Evolutionary conservation across 768 basidiomycete species (phyloP).

Genomic region (Trametes coccinea): DNA sequence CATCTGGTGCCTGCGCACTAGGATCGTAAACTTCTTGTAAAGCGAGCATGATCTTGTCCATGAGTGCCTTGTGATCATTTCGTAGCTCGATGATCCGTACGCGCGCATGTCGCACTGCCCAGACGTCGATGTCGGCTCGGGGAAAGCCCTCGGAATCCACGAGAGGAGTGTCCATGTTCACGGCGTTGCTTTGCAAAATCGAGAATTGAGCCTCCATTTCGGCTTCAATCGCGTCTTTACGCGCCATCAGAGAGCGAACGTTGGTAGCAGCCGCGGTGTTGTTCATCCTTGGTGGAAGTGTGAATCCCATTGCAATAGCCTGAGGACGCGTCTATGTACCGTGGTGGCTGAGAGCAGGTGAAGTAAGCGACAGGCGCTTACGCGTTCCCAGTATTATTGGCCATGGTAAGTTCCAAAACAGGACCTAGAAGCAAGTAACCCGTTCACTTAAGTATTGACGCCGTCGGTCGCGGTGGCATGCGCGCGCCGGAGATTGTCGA

Average conservation of each 20-base stretch:
- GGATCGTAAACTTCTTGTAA: conserved; percentile 71
- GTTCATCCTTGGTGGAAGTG: conserved; percentile 44
- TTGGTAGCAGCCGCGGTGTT: conserved; percentile 47
- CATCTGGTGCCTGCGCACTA: conserved; percentile 25
- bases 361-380: background rate
- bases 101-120: conserved; percentile 72
- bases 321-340: background rate
- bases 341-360: conserved; percentile 1
- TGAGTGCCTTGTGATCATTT: conserved; percentile 72
- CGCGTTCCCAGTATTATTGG: background rate
- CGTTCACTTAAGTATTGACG: background rate
- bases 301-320: conserved; percentile 44
- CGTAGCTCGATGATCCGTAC: conserved; percentile 76
- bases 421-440: no score
- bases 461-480: background rate
- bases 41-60: conserved; percentile 64
- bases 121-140: conserved; percentile 82
- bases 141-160: conserved; percentile 91
- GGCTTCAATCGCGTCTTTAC: conserved; percentile 71
- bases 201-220: conserved; percentile 64
- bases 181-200: conserved; percentile 63
- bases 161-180: conserved; percentile 70
- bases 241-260: conserved; percentile 63
- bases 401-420: no score
- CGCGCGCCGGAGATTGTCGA: conserved; percentile 1